These are phyloP conservation scores for Citrus maxima DNA, from an alignment of 345 rosid species.

Conservation along the genomic window DNA sequence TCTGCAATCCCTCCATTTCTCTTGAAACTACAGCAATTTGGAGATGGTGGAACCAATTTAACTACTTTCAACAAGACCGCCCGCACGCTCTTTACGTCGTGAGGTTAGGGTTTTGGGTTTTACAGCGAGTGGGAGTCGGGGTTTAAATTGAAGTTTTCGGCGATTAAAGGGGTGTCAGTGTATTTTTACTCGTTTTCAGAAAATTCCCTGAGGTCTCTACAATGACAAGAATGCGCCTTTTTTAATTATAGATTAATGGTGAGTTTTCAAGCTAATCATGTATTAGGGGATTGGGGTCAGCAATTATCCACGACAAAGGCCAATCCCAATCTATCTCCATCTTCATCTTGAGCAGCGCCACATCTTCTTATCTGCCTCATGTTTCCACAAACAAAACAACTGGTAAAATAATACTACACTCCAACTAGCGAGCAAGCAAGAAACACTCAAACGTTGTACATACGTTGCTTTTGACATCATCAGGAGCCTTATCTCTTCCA, in stretches of 20 bases:
- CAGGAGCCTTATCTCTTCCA: neutral
- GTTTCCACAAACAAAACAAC: neutral
- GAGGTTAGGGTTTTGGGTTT: conserved; percentile 6
- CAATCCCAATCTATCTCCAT: conserved; percentile 17
- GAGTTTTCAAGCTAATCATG: neutral
- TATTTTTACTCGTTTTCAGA: neutral
- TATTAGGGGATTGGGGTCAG: conserved; percentile 25
- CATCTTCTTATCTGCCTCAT: conserved; percentile 25
- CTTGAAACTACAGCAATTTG: neutral
- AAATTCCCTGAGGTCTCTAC: neutral
- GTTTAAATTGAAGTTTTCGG: no score
- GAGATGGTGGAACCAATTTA: neutral
- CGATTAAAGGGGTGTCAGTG: no score
- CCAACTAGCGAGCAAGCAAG: neutral
- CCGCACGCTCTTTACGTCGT: no score
- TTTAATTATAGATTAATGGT: no score
- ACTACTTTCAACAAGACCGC: neutral
- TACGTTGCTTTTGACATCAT: neutral
- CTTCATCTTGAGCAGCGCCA: neutral
- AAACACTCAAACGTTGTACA: neutral
- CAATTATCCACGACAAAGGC: conserved; percentile 38
- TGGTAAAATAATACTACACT: neutral
- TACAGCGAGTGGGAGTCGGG: neutral
- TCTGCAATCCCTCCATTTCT: conserved; percentile 54
- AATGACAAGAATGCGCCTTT: neutral